Evolutionary conservation across 2,329 filamentous ascomycete genomes (phyloP), one percentile per base, ranked within the genome.

Genomic region (Endocalyx cinctus): DNA sequence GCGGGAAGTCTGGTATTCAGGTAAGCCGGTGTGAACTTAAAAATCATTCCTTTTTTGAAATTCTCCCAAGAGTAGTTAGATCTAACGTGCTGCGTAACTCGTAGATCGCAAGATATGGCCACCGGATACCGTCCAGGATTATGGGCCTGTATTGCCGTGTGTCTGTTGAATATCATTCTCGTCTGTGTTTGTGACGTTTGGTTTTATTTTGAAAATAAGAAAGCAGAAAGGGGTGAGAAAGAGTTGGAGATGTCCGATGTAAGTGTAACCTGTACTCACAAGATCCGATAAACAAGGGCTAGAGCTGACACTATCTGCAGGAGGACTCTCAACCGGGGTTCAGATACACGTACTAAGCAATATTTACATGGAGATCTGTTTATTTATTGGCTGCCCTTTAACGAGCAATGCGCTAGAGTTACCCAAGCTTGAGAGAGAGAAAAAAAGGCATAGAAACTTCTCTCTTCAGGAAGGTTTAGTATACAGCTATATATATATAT

Each of bases 1-100:
- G 75, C 77, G 1, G 84, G 84, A 17, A 77, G 75, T 45, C 66
- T 87, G 36, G 79, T 90, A 10, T 92, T 90, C 62, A 70, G 79
- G 46, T 54, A 35, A 38, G 35, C 23, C 8, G 5, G 7, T 29
- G 7, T 5, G 17, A 25, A 5, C 14, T 15, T 14, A 2, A 11
- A 17, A n/a, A n/a, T n/a, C n/a, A n/a, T n/a, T n/a, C n/a, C n/a
- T n/a, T n/a, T n/a, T n/a, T n/a, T n/a, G n/a, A n/a, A n/a, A n/a
- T n/a, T n/a, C n/a, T n/a, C n/a, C n/a, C n/a, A n/a, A n/a, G n/a
- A n/a, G n/a, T n/a, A n/a, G n/a, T n/a, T n/a, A n/a, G n/a, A n/a
- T n/a, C n/a, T n/a, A n/a, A n/a, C n/a, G n/a, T n/a, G n/a, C n/a
- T n/a, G n/a, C n/a, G n/a, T n/a, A n/a, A n/a, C n/a, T 14, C 23